Evolutionary conservation across 2,329 filamentous ascomycete species (phyloP).

Genomic region (Phaeosphaeriaceae sp.): DNA sequence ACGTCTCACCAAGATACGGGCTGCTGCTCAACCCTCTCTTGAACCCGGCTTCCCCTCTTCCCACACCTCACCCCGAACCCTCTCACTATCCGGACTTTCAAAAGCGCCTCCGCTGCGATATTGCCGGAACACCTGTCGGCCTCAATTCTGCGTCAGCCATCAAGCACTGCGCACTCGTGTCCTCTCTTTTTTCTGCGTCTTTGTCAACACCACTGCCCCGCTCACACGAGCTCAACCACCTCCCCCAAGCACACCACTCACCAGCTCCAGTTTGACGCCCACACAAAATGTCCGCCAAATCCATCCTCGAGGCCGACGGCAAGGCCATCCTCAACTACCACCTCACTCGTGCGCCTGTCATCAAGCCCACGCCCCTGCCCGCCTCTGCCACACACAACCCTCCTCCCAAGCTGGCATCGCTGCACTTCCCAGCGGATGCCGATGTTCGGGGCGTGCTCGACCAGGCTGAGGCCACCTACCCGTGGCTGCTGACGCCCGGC

Average conservation of each 20-base stretch:
- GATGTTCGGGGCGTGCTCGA: slow-evolving; percentile 84
- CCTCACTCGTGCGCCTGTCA: slow-evolving; percentile 94
- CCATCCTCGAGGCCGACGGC: slow-evolving; percentile 98
- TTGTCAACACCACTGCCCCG: neutral
- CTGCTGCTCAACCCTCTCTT: slow-evolving; percentile 11
- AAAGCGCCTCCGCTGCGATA: slow-evolving; percentile 16
- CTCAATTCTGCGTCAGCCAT: slow-evolving; percentile 4
- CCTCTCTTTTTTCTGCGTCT: neutral
- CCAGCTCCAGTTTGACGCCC: slow-evolving; percentile 29
- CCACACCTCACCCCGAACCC: slow-evolving; percentile 23
- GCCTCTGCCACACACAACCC: slow-evolving; percentile 87
- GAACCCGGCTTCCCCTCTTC: slow-evolving; percentile 29
- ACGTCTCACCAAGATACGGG: slow-evolving; percentile 32
- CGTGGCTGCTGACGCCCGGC: slow-evolving; percentile 85
- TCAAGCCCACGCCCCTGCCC: slow-evolving; percentile 96
- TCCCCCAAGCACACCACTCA: slow-evolving; percentile 29
- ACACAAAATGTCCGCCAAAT: slow-evolving; percentile 87
- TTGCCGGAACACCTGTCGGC: slow-evolving; percentile 25
- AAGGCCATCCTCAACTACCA: slow-evolving; percentile 99
- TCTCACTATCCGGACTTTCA: slow-evolving; percentile 21
- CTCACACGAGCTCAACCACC: slow-evolving; percentile 19
- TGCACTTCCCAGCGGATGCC: slow-evolving; percentile 91
- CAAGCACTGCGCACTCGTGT: neutral
- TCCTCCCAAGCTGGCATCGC: slow-evolving; percentile 85
- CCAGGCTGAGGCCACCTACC: slow-evolving; percentile 95